These are phyloP conservation scores for Chondrostereum purpureum DNA, from an alignment of 1,284 basidiomycete species.

Conservation along the genomic window DNA sequence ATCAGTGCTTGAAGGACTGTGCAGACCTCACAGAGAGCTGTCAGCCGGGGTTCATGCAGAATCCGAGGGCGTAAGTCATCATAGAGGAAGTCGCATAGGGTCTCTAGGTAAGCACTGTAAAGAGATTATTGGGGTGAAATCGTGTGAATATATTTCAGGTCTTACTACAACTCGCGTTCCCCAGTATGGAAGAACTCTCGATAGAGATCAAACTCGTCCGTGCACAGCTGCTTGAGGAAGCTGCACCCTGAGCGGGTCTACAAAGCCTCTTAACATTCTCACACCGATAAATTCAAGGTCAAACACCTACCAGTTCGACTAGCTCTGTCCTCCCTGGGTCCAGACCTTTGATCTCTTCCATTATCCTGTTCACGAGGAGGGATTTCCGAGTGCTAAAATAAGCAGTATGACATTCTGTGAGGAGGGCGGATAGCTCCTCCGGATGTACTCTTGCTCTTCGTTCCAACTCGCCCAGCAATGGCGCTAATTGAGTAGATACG, in stretches of 20 bases:
- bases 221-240: slow-evolving; percentile 84
- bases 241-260: slow-evolving; percentile 85
- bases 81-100: slow-evolving; percentile 86
- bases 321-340: slow-evolving; percentile 75
- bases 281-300: not conserved
- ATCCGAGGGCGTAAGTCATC: slow-evolving; percentile 91
- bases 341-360: slow-evolving; percentile 76
- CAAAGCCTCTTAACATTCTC: slow-evolving; percentile 5
- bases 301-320: slow-evolving; percentile 68
- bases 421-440: slow-evolving; percentile 69
- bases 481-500: slow-evolving; percentile 64
- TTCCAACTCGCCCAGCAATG: slow-evolving; percentile 80
- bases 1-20: slow-evolving; percentile 90
- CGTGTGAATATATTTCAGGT: slow-evolving; percentile 16
- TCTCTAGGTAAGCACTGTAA: slow-evolving; percentile 77
- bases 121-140: slow-evolving; percentile 7
- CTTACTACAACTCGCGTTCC: slow-evolving; percentile 80
- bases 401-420: slow-evolving; percentile 79
- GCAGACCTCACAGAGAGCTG: slow-evolving; percentile 86
- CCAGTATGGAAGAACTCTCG: slow-evolving; percentile 82
- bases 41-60: slow-evolving; percentile 82
- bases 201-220: slow-evolving; percentile 82
- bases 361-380: slow-evolving; percentile 64
- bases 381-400: slow-evolving; percentile 71
- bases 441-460: slow-evolving; percentile 65